These are phyloP conservation scores for Colletotrichum euphorbiae DNA, from an alignment of 2,329 filamentous ascomycete species.

Conservation along the genomic window DNA sequence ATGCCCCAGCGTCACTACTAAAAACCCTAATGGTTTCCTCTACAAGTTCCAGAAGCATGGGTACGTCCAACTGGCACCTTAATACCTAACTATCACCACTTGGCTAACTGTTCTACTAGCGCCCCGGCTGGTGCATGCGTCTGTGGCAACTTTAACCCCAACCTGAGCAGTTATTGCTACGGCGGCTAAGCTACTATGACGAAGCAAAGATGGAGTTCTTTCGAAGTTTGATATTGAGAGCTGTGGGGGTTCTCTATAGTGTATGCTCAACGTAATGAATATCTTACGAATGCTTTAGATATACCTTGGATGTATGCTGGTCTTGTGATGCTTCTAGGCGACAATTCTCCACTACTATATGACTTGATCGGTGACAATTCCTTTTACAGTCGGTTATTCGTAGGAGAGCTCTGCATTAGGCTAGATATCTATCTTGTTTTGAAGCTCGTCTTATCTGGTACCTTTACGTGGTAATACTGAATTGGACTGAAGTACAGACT, in stretches of 20 bases:
- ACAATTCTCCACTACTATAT: too few species aligned
- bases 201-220: not conserved
- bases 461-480: not conserved
- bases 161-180: not conserved
- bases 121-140: not conserved
- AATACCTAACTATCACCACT: not conserved
- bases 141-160: not conserved
- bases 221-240: not conserved
- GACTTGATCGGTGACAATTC: not conserved
- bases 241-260: not conserved
- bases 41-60: conserved; percentile 1
- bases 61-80: not conserved
- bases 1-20: not conserved
- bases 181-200: not conserved
- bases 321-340: fast-evolving
- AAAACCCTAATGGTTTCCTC: not conserved
- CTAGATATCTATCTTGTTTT: too few species aligned
- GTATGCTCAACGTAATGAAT: too few species aligned
- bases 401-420: too few species aligned
- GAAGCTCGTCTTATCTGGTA: too few species aligned
- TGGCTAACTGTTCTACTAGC: not conserved
- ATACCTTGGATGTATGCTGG: too few species aligned
- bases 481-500: not conserved
- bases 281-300: too few species aligned
- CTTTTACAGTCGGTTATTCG: not conserved